phyloP scores from a whole-genome alignment of 129 eudicot species.

The Artemisia tridentata region DNA sequence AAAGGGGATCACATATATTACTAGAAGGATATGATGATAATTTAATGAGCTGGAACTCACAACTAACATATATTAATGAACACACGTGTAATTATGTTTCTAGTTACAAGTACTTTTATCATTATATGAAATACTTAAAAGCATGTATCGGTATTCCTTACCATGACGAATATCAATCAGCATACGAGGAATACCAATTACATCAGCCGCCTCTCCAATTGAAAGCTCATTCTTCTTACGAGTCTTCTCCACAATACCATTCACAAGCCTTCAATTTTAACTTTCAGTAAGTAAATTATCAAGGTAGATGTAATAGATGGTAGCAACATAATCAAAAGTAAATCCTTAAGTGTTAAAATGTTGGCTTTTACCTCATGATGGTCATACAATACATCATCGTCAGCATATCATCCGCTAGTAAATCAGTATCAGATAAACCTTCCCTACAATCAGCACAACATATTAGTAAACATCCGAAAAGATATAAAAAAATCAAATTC shows the following conservation, averaged over 20 bases:
- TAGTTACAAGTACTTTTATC: not conserved
- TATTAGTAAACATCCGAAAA: not conserved
- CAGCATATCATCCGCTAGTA: constrained; percentile 63
- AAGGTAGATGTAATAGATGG: not conserved
- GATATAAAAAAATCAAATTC: not conserved
- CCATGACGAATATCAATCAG: constrained; percentile 97
- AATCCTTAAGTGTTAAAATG: not conserved
- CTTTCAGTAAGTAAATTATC: constrained; percentile 14
- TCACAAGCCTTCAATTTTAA: constrained; percentile 63
- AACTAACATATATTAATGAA: not conserved
- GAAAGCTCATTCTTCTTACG: constrained; percentile 69
- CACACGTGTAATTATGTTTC: not conserved
- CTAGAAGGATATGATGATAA: not conserved
- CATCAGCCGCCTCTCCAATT: constrained; percentile 84
- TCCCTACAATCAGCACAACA: constrained; percentile 40
- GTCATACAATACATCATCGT: constrained; percentile 86
- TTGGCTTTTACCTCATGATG: constrained; percentile 53
- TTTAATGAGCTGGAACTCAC: not conserved
- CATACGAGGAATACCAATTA: constrained; percentile 80
- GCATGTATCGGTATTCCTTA: constrained; percentile 24
- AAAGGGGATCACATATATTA: not conserved
- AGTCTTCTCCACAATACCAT: constrained; percentile 82
- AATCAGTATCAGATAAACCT: constrained; percentile 32
- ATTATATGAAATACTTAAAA: not conserved
- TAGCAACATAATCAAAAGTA: not conserved